These are phyloP conservation scores for Carnegiea gigantea DNA, from an alignment of 179 eudicot species.

Conservation along the genomic window DNA sequence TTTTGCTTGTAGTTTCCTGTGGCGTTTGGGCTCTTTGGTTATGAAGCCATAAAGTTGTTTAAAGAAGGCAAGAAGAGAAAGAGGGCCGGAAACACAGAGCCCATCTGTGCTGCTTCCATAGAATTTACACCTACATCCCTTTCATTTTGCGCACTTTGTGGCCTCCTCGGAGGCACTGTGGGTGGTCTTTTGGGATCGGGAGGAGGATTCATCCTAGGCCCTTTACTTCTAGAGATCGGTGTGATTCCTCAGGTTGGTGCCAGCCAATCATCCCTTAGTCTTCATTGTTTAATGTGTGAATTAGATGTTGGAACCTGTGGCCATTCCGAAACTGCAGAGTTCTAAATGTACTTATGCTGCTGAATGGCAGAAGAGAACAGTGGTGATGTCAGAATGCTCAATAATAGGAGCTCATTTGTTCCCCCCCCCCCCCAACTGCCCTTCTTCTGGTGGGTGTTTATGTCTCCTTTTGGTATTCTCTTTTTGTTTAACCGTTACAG, in stretches of 20 bases:
- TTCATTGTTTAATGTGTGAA: neutral
- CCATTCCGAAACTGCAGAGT: no score
- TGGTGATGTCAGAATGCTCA: no score
- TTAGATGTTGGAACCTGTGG: no score
- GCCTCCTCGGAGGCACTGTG: constrained; percentile 88
- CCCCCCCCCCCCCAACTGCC: no score
- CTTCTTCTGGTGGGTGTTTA: no score
- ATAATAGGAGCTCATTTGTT: neutral
- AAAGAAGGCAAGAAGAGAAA: constrained; percentile 66
- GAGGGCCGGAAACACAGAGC: constrained; percentile 54
- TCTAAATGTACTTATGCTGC: no score
- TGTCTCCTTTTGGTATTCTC: neutral
- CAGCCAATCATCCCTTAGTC: constrained; percentile 12
- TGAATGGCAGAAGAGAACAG: no score
- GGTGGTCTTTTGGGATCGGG: constrained; percentile 95
- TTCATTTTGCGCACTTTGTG: constrained; percentile 75
- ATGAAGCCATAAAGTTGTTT: constrained; percentile 63
- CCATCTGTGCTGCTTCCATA: constrained; percentile 78
- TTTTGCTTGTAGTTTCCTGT: constrained; percentile 56
- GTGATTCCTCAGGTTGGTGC: constrained; percentile 84
- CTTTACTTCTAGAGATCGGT: constrained; percentile 86
- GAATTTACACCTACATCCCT: constrained; percentile 71
- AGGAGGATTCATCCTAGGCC: constrained; percentile 92
- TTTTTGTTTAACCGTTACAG: constrained; percentile 30
- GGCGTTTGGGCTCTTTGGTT: constrained; percentile 64